A percentile compares a stretch with the other conserved stretches of the same genome.
Evolutionary conservation across 2,329 filamentous ascomycete genomes (phyloP).

Genomic region (Neobulgaria alba): DNA sequence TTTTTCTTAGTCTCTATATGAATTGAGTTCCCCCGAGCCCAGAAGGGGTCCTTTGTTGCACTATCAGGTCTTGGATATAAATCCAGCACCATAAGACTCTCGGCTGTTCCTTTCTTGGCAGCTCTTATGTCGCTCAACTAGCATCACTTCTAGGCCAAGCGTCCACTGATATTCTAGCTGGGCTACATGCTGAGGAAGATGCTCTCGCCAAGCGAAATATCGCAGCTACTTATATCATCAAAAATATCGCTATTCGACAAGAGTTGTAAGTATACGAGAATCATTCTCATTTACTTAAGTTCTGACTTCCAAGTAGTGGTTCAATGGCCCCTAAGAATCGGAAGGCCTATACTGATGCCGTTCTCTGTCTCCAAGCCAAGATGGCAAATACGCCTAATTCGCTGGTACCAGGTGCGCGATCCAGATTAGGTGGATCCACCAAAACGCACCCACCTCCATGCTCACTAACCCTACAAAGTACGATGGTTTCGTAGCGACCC

Average conservation of each 20-base stretch:
- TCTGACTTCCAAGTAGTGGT: slow-evolving; percentile 1
- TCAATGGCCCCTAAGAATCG: slow-evolving; percentile 1
- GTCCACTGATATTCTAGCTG: not conserved
- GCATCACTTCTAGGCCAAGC: not conserved
- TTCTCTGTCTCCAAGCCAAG: slow-evolving; percentile 28
- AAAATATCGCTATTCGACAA: slow-evolving; percentile 31
- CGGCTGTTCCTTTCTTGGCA: too few species aligned
- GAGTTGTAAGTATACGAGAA: slow-evolving; percentile 32
- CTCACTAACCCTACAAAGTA: too few species aligned
- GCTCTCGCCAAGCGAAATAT: slow-evolving; percentile 2
- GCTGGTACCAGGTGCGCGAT: slow-evolving; percentile 26
- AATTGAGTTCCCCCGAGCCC: too few species aligned
- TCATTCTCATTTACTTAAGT: not conserved
- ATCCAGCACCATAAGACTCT: too few species aligned
- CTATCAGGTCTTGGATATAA: too few species aligned
- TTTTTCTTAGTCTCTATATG: too few species aligned
- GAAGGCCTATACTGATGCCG: slow-evolving; percentile 27
- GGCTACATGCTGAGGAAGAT: slow-evolving; percentile 4
- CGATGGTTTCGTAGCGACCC: slow-evolving; percentile 31
- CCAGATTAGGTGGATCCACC: too few species aligned
- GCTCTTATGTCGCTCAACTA: slow-evolving; percentile 1
- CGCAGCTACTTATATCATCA: slow-evolving; percentile 25
- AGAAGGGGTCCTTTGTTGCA: too few species aligned
- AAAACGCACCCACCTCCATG: too few species aligned
- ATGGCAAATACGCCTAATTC: slow-evolving; percentile 22